Percentiles rank a stretch among this genome's conserved stretches.
Evolutionary conservation across 2,329 filamentous ascomycete genomes (phyloP).

Genomic region (Coleophoma eucalyptorum): DNA sequence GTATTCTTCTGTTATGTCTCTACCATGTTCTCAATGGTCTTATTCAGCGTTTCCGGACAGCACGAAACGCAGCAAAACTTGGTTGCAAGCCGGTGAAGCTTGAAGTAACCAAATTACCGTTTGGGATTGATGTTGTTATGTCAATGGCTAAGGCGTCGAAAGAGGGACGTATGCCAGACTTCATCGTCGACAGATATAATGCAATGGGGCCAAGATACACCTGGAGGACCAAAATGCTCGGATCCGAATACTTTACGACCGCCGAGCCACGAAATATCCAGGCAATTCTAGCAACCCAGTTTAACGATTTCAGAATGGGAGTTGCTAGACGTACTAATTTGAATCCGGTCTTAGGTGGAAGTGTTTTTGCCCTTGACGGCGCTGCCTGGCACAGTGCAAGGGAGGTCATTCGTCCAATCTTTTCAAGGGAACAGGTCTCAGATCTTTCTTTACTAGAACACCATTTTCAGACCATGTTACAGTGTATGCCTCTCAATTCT

Average conservation of each 20-base stretch:
- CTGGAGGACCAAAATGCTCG: neutral
- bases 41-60: too few relatives aligned
- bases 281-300: constrained; percentile 47
- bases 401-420: constrained; percentile 33
- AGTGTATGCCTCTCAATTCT: too few relatives aligned
- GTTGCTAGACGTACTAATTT: constrained; percentile 35
- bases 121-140: neutral
- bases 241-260: neutral
- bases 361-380: constrained; percentile 50
- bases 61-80: neutral
- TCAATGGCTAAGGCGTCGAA: neutral
- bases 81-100: neutral
- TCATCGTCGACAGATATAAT: neutral
- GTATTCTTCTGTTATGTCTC: too few relatives aligned
- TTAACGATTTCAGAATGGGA: constrained; percentile 47
- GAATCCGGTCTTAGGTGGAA: constrained; percentile 44
- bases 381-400: constrained; percentile 37
- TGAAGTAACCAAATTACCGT: neutral
- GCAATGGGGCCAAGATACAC: neutral
- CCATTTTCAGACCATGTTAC: constrained; percentile 25
- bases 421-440: constrained; percentile 36
- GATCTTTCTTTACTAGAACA: constrained; percentile 36
- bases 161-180: neutral
- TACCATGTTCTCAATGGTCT: too few relatives aligned
- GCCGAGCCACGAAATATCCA: constrained; percentile 48